Base-by-base conservation (phyloP, 441 rosid genomes). In the Geranium incanum region DNA sequence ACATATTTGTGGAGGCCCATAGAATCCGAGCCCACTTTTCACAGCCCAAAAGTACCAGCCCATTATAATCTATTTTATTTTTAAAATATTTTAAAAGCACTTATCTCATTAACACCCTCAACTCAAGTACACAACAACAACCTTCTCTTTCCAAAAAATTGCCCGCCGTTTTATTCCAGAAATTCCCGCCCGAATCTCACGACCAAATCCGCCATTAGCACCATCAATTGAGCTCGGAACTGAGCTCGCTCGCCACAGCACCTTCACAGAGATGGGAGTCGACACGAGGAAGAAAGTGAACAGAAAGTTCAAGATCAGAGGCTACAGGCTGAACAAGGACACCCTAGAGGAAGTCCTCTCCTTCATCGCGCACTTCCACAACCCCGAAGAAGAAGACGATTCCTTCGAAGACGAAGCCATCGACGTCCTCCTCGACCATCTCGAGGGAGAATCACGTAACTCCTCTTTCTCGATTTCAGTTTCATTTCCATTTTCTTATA, bases 391-490 rank as follows among this genome's bases (percentile, higher is more conserved):
- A 65, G 92, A 89, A 69, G 97, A 86, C 67, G 92, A 89, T 23
- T 62, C 66, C 37, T 13, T 62, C 72, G 85, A 86, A 71, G 97
- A 86, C 66, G 89, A 89, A 39, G 90, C 95, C 71, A 78, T 90
- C 50, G 91, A 87, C 77, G 85, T 87, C 74, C 92, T 92, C 71
- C 90, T 94, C 68, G 99, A 94, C 69, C 77, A 89, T 60, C 91
- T 92, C 75, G 88, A 84, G n/a, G 76, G 71, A 36, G 87, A 85
- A 76, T 80, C 91, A 5, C 78, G 95, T 86, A 80, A 70, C 41
- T 0, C 9, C 39, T 11, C 19, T 4, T 0, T 13, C 5, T 45
- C 19, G 6, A 8, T 28, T 1, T 36, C 0, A 0, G 5, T 43
- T 37, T 11, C 48, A 18, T 36, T 59, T 68, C 57, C 64, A 21